Conservation (phyloP, 164 flowering plant species). For the Magnolia officinalis region DNA sequence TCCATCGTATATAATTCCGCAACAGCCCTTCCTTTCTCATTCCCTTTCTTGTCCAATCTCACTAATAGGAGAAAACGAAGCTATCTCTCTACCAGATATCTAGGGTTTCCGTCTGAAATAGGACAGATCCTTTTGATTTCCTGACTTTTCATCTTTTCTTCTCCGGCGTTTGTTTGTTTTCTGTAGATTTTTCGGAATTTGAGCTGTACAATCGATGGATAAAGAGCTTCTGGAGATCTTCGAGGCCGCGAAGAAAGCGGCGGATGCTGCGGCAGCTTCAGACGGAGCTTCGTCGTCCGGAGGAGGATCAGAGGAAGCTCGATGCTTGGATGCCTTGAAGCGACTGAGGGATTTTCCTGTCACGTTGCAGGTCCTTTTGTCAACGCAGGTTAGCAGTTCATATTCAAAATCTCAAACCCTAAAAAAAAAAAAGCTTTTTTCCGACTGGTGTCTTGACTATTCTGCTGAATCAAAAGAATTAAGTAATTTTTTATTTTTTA, state of each 20-base stretch:
- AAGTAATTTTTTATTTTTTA: neutral
- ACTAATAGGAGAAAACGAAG: neutral
- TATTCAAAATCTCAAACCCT: neutral
- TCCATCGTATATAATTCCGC: no score
- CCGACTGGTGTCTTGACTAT: neutral
- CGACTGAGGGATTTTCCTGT: slow-evolving; percentile 64
- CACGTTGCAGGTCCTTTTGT: slow-evolving; percentile 57
- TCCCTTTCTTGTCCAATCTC: neutral
- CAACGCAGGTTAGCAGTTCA: slow-evolving; percentile 55
- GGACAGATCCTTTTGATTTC: neutral
- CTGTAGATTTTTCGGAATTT: neutral
- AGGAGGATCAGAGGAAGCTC: slow-evolving; percentile 47
- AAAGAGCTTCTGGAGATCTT: slow-evolving; percentile 69
- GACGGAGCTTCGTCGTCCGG: slow-evolving; percentile 26
- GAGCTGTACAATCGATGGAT: slow-evolving; percentile 42
- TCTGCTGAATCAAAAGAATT: neutral
- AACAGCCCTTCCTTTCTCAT: no score
- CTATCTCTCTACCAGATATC: neutral
- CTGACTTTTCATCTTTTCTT: neutral
- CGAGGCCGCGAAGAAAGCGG: slow-evolving; percentile 79
- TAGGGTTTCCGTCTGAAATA: neutral
- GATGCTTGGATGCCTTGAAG: slow-evolving; percentile 66
- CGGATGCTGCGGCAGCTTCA: slow-evolving; percentile 49
- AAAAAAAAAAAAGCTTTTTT: no score
- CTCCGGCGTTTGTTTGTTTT: neutral